Percentiles rank a stretch among this genome's conserved stretches.
Conservation (phyloP, 1,284 basidiomycete genomes). For the Microbotryum scabiosae region DNA sequence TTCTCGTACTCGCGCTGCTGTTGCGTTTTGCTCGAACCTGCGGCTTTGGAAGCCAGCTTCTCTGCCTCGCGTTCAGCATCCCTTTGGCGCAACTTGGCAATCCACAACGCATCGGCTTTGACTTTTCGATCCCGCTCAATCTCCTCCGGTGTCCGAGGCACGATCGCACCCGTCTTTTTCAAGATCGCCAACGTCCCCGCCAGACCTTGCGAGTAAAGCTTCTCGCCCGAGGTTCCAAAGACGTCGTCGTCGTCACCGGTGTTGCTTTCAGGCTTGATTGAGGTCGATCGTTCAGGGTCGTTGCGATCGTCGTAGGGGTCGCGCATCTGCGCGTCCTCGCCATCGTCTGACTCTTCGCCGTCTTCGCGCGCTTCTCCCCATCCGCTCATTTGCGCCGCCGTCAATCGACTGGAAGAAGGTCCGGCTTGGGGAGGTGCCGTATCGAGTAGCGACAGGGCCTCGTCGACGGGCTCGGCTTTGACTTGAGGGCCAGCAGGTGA, state of each 20-base stretch:
- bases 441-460: constrained; percentile 32
- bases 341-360: constrained; percentile 48
- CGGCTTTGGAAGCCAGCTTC: constrained; percentile 49
- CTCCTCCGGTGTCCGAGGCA: constrained; percentile 57
- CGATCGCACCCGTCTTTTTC: constrained; percentile 81
- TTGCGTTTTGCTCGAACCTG: constrained; percentile 71
- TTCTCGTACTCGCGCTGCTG: constrained; percentile 92
- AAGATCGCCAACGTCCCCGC: constrained; percentile 80
- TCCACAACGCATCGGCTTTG: constrained; percentile 78
- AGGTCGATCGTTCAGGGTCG: not conserved
- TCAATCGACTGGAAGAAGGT: constrained; percentile 32
- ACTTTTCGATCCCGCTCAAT: constrained; percentile 73
- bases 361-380: constrained; percentile 58
- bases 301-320: constrained; percentile 3
- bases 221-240: constrained; percentile 44
- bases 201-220: constrained; percentile 68
- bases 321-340: constrained; percentile 20
- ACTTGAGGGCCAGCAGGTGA: constrained; percentile 12
- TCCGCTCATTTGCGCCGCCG: constrained; percentile 49
- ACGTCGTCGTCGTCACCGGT: constrained; percentile 17
- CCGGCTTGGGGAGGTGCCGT: constrained; percentile 1
- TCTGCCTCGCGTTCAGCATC: constrained; percentile 73
- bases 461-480: constrained; percentile 24
- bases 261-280: constrained; percentile 10
- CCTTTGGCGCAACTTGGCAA: constrained; percentile 70